Evolutionary conservation across 768 basidiomycete species (phyloP), one percentile per base, ranked within the genome.

Genomic region (Phlebiopsis flavidoalba): DNA sequence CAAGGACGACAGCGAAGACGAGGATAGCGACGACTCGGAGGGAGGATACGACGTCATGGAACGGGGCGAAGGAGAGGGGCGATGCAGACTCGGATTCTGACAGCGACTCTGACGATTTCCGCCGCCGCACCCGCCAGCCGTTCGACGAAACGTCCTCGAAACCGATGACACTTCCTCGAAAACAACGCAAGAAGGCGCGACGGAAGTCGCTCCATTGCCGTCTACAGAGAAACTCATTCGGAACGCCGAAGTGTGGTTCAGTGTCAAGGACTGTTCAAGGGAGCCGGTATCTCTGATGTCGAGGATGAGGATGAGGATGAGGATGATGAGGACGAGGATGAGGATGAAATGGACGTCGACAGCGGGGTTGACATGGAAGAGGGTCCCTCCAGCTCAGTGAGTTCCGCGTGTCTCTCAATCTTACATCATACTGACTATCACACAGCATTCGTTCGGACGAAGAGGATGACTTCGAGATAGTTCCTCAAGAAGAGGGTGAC

Each of bases 201-300:
- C 53, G 4, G 36, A 37, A 8, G 46, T 36, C 31, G 54, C 54
- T 14, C 74, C 89, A 14, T 69, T 84, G 40, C 78, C 80, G 0
- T 70, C 73, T 61, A 58, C 70, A 0, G 69, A 74, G 43, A 2
- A 31, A 3, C 68, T 70, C 12, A 85, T 80, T 65, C 81, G 81
- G 50, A 80, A 86, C 49, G 83, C 94, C 1, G 82, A 88, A 66
- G 71, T 98, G n/a, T 99, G 97, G 97, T 99, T 98, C 75, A 88
- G 90, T n/a, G n/a, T 64, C 96, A 97, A 73, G 89, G 90, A 54
- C 74, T 97, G 48, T 99, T 99, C 79, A 81, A 85, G 53, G 88
- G 82, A 22, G 70, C 80, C 1, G 84, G 81, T 33, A 57, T 77
- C 47, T 80, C 71, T 5, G 69, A 79, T 36, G 71, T 71, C 10